Percentiles rank a stretch among this genome's conserved stretches.
These are phyloP conservation scores for Coelastrella sp. DNA, from an alignment of 139 green algal genomes.

Conservation along the genomic window DNA sequence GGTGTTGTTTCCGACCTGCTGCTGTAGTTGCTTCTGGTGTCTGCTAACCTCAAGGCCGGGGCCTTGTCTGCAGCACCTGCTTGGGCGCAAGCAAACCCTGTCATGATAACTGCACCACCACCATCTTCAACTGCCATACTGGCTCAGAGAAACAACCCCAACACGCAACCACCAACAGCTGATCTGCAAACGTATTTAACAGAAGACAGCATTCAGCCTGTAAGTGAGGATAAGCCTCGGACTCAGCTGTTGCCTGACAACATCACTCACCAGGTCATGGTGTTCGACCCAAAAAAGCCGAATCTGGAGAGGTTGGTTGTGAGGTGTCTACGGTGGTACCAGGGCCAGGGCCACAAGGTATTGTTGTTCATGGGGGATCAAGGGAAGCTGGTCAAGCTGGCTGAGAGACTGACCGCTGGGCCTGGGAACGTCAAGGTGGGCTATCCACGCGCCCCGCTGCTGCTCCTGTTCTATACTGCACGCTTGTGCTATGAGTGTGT, in stretches of 20 bases:
- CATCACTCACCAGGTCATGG: conserved; percentile 4
- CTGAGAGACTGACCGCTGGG: not conserved
- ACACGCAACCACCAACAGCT: not conserved
- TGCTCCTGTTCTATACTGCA: too few relatives aligned
- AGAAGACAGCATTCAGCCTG: too few relatives aligned
- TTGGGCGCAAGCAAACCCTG: not conserved
- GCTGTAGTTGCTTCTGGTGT: conserved; percentile 32
- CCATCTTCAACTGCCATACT: not conserved
- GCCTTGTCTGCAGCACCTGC: not conserved
- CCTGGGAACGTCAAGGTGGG: not conserved
- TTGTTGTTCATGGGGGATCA: conserved; percentile 20
- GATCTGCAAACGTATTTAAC: not conserved
- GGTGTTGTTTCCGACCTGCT: not conserved
- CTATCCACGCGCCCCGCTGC: not conserved
- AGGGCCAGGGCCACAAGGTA: not conserved
- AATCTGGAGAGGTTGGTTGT: not conserved
- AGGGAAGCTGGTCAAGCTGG: not conserved
- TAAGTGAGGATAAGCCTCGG: too few relatives aligned
- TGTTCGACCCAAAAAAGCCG: not conserved
- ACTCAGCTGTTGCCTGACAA: conserved; percentile 15
- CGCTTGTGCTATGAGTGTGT: too few relatives aligned
- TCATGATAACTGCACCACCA: conserved; percentile 8
- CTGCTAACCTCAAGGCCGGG: not conserved
- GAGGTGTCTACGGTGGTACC: not conserved
- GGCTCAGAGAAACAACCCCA: not conserved